Evolutionary conservation across 1,139 yeast species (phyloP).

Genomic region (Yamadazyma diddensiae): DNA sequence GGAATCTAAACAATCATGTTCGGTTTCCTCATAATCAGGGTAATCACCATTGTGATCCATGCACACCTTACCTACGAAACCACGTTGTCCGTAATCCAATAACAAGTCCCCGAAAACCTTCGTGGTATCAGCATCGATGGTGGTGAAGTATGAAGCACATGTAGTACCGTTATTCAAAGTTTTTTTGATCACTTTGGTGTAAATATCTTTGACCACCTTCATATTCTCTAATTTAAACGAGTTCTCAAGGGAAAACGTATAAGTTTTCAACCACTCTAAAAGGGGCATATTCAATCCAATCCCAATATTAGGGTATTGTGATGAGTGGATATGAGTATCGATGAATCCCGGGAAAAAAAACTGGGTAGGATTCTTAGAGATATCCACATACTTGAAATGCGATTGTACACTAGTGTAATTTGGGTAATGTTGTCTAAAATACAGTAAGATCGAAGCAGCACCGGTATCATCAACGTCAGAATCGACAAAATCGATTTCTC

Average conservation of each 20-base stretch:
- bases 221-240: conserved; percentile 38
- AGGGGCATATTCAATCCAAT: conserved; percentile 83
- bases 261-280: conserved; percentile 81
- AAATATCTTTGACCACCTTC: conserved; percentile 56
- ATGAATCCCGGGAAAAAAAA: conserved; percentile 90
- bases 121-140: conserved; percentile 76
- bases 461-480: conserved; percentile 6
- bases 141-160: conserved; percentile 87
- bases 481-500: conserved; percentile 30
- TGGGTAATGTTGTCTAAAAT: conserved; percentile 11
- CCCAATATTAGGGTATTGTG: conserved; percentile 94
- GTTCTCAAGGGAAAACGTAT: conserved; percentile 86
- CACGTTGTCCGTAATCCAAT: conserved; percentile 70
- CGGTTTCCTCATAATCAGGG: conserved; percentile 66
- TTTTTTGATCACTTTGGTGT: conserved; percentile 59
- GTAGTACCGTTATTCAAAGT: conserved; percentile 84
- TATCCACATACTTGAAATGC: conserved; percentile 26
- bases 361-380: conserved; percentile 25
- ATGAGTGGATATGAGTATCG: conserved; percentile 95
- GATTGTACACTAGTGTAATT: conserved; percentile 6
- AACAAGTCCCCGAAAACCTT: conserved; percentile 74
- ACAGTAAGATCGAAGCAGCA: conserved; percentile 4
- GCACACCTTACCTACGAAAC: conserved; percentile 92
- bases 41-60: conserved; percentile 65
- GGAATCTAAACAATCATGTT: conserved; percentile 56